phyloP scores from a whole-genome alignment of 164 flowering plant species.

The Kalanchoe fedtschenkoi region DNA sequence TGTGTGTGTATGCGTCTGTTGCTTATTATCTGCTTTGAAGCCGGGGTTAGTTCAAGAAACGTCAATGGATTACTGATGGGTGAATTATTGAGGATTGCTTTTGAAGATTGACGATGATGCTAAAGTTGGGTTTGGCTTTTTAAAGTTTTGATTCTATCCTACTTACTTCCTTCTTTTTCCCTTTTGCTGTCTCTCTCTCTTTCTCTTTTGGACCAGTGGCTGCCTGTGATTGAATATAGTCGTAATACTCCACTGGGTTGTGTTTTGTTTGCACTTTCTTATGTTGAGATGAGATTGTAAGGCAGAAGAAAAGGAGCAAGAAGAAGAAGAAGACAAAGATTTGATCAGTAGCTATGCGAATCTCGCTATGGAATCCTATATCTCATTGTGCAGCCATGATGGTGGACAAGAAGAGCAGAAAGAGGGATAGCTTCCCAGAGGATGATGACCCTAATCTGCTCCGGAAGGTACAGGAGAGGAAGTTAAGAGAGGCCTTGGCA shows the following conservation, averaged over 20 bases:
- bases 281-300: background rate
- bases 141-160: conserved; percentile 17
- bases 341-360: conserved; percentile 35
- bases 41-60: background rate
- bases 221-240: too few species aligned
- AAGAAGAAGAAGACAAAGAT: background rate
- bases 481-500: conserved; percentile 84
- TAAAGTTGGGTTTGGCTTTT: conserved; percentile 23
- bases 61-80: background rate
- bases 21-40: background rate
- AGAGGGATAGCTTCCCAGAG: conserved; percentile 31
- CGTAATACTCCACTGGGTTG: too few species aligned
- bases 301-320: background rate
- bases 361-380: conserved; percentile 80
- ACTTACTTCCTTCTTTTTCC: background rate
- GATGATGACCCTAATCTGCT: conserved; percentile 31
- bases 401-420: conserved; percentile 61
- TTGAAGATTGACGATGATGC: conserved; percentile 14
- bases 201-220: background rate
- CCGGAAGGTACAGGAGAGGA: conserved; percentile 59
- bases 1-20: too few species aligned
- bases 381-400: conserved; percentile 78
- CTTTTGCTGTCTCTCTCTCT: background rate
- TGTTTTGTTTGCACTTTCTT: background rate
- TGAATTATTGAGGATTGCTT: background rate